These are phyloP conservation scores for Cardamine chenopodiifolia DNA, from an alignment of 345 rosid species.

Conservation along the genomic window DNA sequence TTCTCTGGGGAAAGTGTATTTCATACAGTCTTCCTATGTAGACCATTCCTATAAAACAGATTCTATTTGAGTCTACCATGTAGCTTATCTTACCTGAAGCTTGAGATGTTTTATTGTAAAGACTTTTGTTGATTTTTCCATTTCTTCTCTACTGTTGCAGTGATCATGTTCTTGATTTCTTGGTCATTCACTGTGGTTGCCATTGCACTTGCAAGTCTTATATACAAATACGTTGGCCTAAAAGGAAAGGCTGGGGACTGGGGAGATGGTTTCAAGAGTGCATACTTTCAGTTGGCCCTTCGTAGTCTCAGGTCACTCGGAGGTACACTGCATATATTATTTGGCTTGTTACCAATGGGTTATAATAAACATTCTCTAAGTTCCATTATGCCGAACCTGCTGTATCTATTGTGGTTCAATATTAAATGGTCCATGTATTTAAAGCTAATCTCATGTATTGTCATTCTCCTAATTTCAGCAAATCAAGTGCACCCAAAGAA, in stretches of 20 bases:
- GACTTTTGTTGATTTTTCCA: slow-evolving; percentile 29
- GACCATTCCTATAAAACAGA: neutral
- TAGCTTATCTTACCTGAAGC: slow-evolving; percentile 8
- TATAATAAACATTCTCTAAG: neutral
- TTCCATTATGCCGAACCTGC: neutral
- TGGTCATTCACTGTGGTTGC: slow-evolving; percentile 95
- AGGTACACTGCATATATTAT: slow-evolving; percentile 50
- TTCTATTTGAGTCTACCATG: slow-evolving; percentile 1
- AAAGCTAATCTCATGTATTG: slow-evolving; percentile 12
- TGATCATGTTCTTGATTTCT: slow-evolving; percentile 99
- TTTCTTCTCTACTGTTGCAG: slow-evolving; percentile 57
- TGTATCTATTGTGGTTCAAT: neutral
- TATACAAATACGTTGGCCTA: slow-evolving; percentile 92
- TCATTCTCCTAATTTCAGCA: slow-evolving; percentile 54
- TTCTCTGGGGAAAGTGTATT: neutral
- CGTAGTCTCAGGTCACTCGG: slow-evolving; percentile 99
- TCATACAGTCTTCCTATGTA: slow-evolving; percentile 7
- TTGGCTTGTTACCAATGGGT: neutral
- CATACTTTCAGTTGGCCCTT: slow-evolving; percentile 97
- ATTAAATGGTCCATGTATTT: neutral
- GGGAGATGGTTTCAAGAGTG: slow-evolving; percentile 99
- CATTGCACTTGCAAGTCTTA: slow-evolving; percentile 95
- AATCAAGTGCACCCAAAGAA: slow-evolving; percentile 99
- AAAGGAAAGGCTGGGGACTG: slow-evolving; percentile 99
- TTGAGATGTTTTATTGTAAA: slow-evolving; percentile 19